phyloP scores from a whole-genome alignment of 768 basidiomycete species.

The Astraeus odoratus region DNA sequence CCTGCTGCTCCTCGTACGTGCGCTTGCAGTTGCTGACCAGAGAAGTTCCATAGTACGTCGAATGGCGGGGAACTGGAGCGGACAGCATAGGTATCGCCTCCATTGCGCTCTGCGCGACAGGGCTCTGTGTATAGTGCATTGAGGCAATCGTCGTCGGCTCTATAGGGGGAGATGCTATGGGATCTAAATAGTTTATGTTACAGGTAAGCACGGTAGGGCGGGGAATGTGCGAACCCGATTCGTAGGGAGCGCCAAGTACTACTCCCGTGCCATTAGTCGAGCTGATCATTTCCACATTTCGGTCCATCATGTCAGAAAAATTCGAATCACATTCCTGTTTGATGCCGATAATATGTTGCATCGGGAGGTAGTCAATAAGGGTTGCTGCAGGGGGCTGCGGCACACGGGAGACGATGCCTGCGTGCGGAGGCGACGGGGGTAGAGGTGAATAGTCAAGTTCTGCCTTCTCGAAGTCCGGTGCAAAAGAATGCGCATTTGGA shows the following conservation, averaged over 20 bases:
- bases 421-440: slow-evolving; percentile 18
- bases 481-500: slow-evolving; percentile 14
- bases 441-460: slow-evolving; percentile 19
- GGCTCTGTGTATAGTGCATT: slow-evolving; percentile 21
- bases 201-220: neutral
- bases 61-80: slow-evolving; percentile 29
- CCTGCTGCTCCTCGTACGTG: slow-evolving; percentile 35
- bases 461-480: slow-evolving; percentile 21
- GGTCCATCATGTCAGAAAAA: slow-evolving; percentile 21
- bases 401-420: slow-evolving; percentile 12
- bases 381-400: slow-evolving; percentile 15
- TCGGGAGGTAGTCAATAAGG: slow-evolving; percentile 12
- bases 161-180: slow-evolving; percentile 13
- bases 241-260: slow-evolving; percentile 18
- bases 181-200: slow-evolving; percentile 2
- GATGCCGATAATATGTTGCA: slow-evolving; percentile 15
- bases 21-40: slow-evolving; percentile 27
- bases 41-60: slow-evolving; percentile 24
- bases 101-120: slow-evolving; percentile 16
- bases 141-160: slow-evolving; percentile 15
- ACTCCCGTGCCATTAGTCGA: slow-evolving; percentile 16
- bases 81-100: slow-evolving; percentile 17
- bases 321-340: slow-evolving; percentile 25
- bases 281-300: slow-evolving; percentile 17
- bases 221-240: slow-evolving; percentile 22